phyloP scores from a whole-genome alignment of 1,139 yeast genomes.

The Meyerozyma smithsonii region DNA sequence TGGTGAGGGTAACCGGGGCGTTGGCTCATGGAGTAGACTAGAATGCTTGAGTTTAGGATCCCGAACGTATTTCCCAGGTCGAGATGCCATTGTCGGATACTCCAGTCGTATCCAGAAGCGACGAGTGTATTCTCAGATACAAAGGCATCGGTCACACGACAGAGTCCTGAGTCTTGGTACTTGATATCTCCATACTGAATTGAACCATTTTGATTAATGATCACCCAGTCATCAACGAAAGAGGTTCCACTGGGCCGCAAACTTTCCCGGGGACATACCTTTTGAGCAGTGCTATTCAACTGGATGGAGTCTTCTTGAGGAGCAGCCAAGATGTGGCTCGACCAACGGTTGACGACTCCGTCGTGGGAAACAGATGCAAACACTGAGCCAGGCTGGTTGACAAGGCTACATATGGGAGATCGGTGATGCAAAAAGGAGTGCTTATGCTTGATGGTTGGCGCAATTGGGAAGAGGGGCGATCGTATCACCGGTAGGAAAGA shows the following conservation, averaged over 20 bases:
- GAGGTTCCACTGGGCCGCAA: neutral
- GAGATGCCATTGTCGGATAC: neutral
- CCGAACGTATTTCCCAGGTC: neutral
- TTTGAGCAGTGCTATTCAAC: constrained; percentile 7
- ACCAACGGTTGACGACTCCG: constrained; percentile 39
- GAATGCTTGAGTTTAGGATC: neutral
- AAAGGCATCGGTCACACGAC: constrained; percentile 8
- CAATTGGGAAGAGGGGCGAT: constrained; percentile 19
- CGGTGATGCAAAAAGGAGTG: constrained; percentile 2
- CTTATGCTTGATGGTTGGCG: constrained; percentile 1
- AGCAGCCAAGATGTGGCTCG: constrained; percentile 31
- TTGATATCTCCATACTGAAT: neutral
- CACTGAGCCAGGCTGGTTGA: constrained; percentile 7
- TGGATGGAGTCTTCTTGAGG: constrained; percentile 23
- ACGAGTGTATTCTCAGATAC: neutral
- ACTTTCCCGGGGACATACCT: neutral
- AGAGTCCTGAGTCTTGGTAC: constrained; percentile 6
- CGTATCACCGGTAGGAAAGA: constrained; percentile 26
- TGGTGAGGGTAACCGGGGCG: neutral
- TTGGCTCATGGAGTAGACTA: neutral
- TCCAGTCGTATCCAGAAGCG: constrained; percentile 1
- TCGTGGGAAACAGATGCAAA: constrained; percentile 28
- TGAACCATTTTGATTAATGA: neutral
- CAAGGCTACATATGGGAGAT: constrained; percentile 4
- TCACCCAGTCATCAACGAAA: neutral